Evolutionary conservation across 2,329 filamentous ascomycete genomes (phyloP), one percentile per base, ranked within the genome.

Genomic region (Zymoseptoria pseudotritici): DNA sequence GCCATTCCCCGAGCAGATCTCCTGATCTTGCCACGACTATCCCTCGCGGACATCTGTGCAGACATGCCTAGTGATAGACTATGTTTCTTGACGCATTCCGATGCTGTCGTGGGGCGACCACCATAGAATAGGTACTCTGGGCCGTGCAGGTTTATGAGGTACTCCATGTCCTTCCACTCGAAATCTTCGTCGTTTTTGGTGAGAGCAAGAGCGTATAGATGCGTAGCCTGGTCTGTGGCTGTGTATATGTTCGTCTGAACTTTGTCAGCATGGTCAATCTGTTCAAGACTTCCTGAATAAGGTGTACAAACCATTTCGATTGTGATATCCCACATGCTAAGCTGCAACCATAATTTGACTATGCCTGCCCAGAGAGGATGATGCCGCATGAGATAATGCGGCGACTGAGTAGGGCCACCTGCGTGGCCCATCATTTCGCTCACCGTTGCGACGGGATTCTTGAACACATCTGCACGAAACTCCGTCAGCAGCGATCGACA

Each of bases 361-460:
- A 57, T 42, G 19, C 55, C 55, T 20, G 55, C 46, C 55, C 49
- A 57, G 13, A 53, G 9, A 13, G 55, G 55, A 57, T 57, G 22
- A 46, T 31, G n/a, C 24, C 50, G 46, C 50, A 57, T 26, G 6
- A 57, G 21, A 5, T 26, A 52, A n/a, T 57, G 50, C 26, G 55
- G 55, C 50, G 50, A 51, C 17, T 51, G 50, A 51, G 50, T 51
- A 11, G 50, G 50, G 11, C 50, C 50, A n/a, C 8, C 50, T 20
- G 50, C 17, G n/a, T 51, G 21, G 50, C 11, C n/a, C 50, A 20
- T 24, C 19, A 20, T 8, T 51, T 51, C 11, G 50, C 11, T 20
- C 50, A 51, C 50, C 17, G 19, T 51, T 13, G 21, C 50, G 10
- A 51, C 50, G 21, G 50, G 50, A 24, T 20, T 4, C 2, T 51